These are phyloP conservation scores for Melastoma candidum DNA, from an alignment of 441 rosid genomes.

Conservation along the genomic window DNA sequence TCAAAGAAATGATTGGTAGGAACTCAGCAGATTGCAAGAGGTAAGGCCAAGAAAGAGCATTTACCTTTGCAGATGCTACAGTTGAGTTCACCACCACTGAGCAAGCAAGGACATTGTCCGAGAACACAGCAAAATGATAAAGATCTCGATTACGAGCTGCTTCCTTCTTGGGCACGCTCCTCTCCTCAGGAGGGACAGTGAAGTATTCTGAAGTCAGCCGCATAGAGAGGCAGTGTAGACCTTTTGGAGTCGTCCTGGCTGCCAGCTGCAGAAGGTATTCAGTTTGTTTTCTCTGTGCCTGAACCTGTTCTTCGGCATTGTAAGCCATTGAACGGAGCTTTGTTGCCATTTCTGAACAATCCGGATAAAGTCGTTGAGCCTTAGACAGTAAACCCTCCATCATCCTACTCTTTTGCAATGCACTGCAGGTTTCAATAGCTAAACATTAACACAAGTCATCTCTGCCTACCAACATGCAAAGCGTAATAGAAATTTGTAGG, in stretches of 20 bases:
- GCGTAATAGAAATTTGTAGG: not conserved
- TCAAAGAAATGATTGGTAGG: not conserved
- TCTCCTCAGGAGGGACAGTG: conserved; percentile 52
- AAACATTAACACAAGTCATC: not conserved
- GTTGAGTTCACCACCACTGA: conserved; percentile 87
- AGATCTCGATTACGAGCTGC: conserved; percentile 41
- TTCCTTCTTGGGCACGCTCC: conserved; percentile 57
- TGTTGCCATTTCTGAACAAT: conserved; percentile 56
- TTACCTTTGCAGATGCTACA: conserved; percentile 63
- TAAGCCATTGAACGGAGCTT: conserved; percentile 73
- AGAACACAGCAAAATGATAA: conserved; percentile 69
- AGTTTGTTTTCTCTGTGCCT: conserved; percentile 55
- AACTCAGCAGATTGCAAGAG: conserved; percentile 2
- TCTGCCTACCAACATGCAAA: too few relatives aligned
- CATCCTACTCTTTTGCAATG: conserved; percentile 52
- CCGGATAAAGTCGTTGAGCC: conserved; percentile 45
- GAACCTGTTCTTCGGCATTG: conserved; percentile 69
- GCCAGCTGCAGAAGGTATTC: conserved; percentile 66
- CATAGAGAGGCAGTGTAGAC: conserved; percentile 88
- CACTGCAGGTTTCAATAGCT: conserved; percentile 31
- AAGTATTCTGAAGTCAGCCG: conserved; percentile 75
- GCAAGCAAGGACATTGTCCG: conserved; percentile 77
- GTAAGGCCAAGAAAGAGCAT: conserved; percentile 1
- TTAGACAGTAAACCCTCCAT: conserved; percentile 51
- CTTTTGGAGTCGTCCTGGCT: conserved; percentile 80